Conservation (phyloP, 2,329 filamentous ascomycete species). For the Purpureocillium lavendulum region DNA sequence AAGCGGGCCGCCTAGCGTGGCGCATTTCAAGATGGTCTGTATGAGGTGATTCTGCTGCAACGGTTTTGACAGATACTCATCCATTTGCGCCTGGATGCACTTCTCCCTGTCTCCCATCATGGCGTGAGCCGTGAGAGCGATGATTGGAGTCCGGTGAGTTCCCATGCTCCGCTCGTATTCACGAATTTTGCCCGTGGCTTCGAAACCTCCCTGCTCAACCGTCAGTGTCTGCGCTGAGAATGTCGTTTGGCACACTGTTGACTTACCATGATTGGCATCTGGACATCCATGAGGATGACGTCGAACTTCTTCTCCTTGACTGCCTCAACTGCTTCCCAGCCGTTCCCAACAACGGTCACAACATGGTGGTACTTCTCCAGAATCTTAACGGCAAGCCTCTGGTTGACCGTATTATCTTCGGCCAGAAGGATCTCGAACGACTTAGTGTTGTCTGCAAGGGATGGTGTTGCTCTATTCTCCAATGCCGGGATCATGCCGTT, state of each 20-base stretch:
- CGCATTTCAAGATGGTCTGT: slow-evolving; percentile 94
- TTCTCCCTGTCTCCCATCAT: slow-evolving; percentile 98
- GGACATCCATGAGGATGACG: slow-evolving; percentile 97
- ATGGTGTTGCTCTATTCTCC: slow-evolving; percentile 85
- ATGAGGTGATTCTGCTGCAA: slow-evolving; percentile 96
- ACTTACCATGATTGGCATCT: slow-evolving; percentile 97
- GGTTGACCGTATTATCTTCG: slow-evolving; percentile 96
- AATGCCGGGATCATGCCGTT: slow-evolving; percentile 95
- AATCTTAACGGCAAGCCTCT: slow-evolving; percentile 92
- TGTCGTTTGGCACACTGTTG: slow-evolving; percentile 1
- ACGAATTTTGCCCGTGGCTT: slow-evolving; percentile 92
- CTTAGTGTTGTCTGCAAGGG: slow-evolving; percentile 85
- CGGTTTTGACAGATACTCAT: slow-evolving; percentile 95
- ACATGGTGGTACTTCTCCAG: slow-evolving; percentile 93
- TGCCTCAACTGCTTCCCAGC: slow-evolving; percentile 85
- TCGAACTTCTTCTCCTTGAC: slow-evolving; percentile 90
- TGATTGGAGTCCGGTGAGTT: slow-evolving; percentile 82
- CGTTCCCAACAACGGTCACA: slow-evolving; percentile 90
- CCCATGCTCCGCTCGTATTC: slow-evolving; percentile 83
- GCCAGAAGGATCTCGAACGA: slow-evolving; percentile 93
- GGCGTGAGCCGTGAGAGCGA: slow-evolving; percentile 92
- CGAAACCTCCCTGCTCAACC: slow-evolving; percentile 71
- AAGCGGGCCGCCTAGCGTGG: slow-evolving; percentile 77
- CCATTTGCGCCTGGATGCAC: slow-evolving; percentile 98
- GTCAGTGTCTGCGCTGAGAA: slow-evolving; percentile 23